Base-by-base conservation (phyloP, 352 stramenopile genomes). In the Pilasporangium apinafurcum region DNA sequence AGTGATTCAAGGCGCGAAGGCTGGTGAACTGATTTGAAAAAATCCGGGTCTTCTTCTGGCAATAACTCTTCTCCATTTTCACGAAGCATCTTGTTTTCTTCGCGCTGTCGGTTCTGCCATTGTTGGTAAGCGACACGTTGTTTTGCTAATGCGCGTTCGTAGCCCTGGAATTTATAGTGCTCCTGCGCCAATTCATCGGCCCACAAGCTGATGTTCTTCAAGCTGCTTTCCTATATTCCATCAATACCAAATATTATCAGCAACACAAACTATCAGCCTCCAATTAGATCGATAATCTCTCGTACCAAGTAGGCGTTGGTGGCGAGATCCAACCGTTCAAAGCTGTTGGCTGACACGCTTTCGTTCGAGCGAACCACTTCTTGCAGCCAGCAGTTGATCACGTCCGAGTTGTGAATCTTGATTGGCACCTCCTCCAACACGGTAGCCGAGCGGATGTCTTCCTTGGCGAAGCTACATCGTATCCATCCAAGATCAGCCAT, bases 171-270 rank as follows among this genome's bases (percentile, higher is more conserved):
- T 71, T 95, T 96, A 59, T 83, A 85, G 64, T 98, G 95, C 65
- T 99, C 94, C 47, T 95, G 83, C 4, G 90, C 83, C 13, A 99
- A 79, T 57, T 99, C 95, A 59, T 99, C 96, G 18, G 98, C 95
- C 92, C 94, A 98, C 39, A 93, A 76, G 53, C 86, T 96, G 52
- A 99, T 83, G 68, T 98, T 98, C 81, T 98, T 96, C n/a, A 99
- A 73, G 57, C 97, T 97, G 69, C 96, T 98, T 61, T 98, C 94
- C 51, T 70, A 26, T 37, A 46, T 10, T n/a, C n/a, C n/a, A n/a
- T n/a, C n/a, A n/a, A n/a, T n/a, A n/a, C n/a, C n/a, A n/a, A n/a
- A 16, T n/a, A 40, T 14, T 27, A 30, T 9, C 25, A 48, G 34
- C 10, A 7, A 45, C 13, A 30, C 33, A 33, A 44, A 12, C 32